Conservation (phyloP, 2,329 filamentous ascomycete genomes). For the Colletotrichum nymphaeae region DNA sequence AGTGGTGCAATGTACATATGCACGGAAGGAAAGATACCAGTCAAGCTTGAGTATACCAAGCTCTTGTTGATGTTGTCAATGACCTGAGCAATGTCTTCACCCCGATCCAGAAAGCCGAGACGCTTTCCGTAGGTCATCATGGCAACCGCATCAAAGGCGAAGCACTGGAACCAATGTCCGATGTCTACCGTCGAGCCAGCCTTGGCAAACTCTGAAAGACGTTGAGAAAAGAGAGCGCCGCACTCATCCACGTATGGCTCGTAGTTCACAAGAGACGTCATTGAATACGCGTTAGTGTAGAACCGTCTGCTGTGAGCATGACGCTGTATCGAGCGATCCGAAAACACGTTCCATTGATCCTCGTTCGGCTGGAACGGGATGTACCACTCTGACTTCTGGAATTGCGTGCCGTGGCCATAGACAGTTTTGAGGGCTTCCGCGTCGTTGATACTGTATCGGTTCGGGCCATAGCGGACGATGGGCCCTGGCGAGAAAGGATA, state of each 20-base stretch:
- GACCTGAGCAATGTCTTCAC: slow-evolving; percentile 56
- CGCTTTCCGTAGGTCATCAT: slow-evolving; percentile 54
- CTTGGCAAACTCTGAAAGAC: slow-evolving; percentile 50
- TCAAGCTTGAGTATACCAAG: slow-evolving; percentile 49
- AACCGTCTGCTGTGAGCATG: slow-evolving; percentile 52
- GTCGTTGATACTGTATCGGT: slow-evolving; percentile 59
- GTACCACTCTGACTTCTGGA: slow-evolving; percentile 50
- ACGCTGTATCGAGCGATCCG: slow-evolving; percentile 46
- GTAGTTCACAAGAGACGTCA: slow-evolving; percentile 60
- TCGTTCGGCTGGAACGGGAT: slow-evolving; percentile 38
- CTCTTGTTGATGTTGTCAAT: slow-evolving; percentile 51
- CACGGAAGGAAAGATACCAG: slow-evolving; percentile 54
- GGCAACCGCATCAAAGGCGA: slow-evolving; percentile 63
- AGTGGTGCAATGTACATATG: slow-evolving; percentile 48
- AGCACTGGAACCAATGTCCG: slow-evolving; percentile 57
- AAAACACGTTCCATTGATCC: slow-evolving; percentile 43
- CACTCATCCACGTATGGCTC: slow-evolving; percentile 62
- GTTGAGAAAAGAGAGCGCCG: slow-evolving; percentile 50
- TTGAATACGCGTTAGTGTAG: slow-evolving; percentile 57
- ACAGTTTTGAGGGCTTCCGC: slow-evolving; percentile 51
- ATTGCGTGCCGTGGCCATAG: slow-evolving; percentile 44
- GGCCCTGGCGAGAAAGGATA: slow-evolving; percentile 39
- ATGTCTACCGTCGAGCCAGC: slow-evolving; percentile 48
- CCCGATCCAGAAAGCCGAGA: slow-evolving; percentile 58
- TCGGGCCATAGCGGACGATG: slow-evolving; percentile 59